A percentile compares a stretch with the other conserved stretches of the same genome.
Evolutionary conservation across 176 grass and related monocot species (phyloP).

Genomic region (Areca catechu): DNA sequence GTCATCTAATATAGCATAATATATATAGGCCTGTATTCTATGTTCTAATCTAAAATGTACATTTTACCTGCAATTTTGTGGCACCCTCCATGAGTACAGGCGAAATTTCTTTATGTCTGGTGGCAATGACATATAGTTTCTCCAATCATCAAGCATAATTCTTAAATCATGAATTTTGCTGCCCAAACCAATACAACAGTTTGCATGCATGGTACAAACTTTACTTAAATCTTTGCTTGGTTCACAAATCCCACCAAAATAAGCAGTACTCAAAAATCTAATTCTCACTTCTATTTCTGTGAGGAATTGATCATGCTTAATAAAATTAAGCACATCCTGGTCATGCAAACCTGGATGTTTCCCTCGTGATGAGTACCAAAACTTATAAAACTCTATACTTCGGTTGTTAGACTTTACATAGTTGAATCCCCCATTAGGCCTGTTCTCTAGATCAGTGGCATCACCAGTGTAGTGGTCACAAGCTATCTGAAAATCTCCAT

Average conservation of each 20-base stretch:
- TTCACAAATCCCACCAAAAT: constrained; percentile 72
- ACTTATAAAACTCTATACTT: constrained; percentile 73
- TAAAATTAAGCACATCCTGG: constrained; percentile 68
- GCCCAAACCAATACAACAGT: constrained; percentile 58
- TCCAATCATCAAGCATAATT: constrained; percentile 60
- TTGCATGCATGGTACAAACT: constrained; percentile 75
- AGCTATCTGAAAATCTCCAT: constrained; percentile 63
- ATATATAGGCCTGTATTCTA: too few species aligned
- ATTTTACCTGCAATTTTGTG: constrained; percentile 64
- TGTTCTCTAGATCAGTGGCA: constrained; percentile 58
- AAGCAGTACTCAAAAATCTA: constrained; percentile 59
- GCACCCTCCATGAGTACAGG: constrained; percentile 39
- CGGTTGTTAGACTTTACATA: constrained; percentile 63
- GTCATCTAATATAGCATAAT: too few species aligned
- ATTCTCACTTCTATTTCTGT: constrained; percentile 52
- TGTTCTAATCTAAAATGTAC: neutral
- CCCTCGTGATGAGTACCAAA: constrained; percentile 54
- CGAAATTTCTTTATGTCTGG: constrained; percentile 31
- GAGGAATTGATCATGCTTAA: constrained; percentile 47
- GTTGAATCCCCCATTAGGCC: constrained; percentile 69
- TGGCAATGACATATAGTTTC: constrained; percentile 47
- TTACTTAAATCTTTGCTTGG: constrained; percentile 54
- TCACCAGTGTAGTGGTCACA: constrained; percentile 68
- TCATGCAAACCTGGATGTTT: constrained; percentile 70
- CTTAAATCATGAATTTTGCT: constrained; percentile 67